Evolutionary conservation across 768 basidiomycete genomes (phyloP).

Genomic region (Boletus sensibilis): DNA sequence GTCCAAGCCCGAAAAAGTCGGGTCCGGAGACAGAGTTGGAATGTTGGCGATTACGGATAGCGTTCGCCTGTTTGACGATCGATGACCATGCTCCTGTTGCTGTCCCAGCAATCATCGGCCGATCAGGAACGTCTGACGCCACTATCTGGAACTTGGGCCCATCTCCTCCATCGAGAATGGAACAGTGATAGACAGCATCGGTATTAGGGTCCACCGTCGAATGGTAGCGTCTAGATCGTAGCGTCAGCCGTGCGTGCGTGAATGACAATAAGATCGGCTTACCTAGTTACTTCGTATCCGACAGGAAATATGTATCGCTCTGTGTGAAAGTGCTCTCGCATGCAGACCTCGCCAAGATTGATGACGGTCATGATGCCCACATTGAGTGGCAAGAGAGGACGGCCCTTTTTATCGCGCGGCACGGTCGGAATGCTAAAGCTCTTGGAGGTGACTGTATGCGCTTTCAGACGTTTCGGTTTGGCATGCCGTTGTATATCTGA

Average conservation of each 20-base stretch:
- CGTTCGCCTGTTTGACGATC: slow-evolving; percentile 81
- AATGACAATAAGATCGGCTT: slow-evolving; percentile 17
- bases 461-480: slow-evolving; percentile 77
- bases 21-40: slow-evolving; percentile 87
- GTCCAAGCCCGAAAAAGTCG: slow-evolving; percentile 84
- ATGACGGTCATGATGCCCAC: slow-evolving; percentile 88
- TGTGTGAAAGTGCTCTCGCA: slow-evolving; percentile 83
- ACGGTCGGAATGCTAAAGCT: slow-evolving; percentile 77
- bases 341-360: slow-evolving; percentile 70
- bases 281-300: slow-evolving; percentile 82
- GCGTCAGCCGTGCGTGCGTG: slow-evolving; percentile 1
- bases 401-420: slow-evolving; percentile 67
- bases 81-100: slow-evolving; percentile 86
- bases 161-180: slow-evolving; percentile 81
- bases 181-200: slow-evolving; percentile 78
- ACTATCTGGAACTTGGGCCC: slow-evolving; percentile 85
- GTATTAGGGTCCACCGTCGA: slow-evolving; percentile 66
- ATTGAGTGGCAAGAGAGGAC: slow-evolving; percentile 73
- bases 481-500: slow-evolving; percentile 40
- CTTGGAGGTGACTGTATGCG: slow-evolving; percentile 77
- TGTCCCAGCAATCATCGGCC: slow-evolving; percentile 78
- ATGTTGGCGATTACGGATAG: slow-evolving; percentile 76
- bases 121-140: slow-evolving; percentile 66
- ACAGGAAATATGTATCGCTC: slow-evolving; percentile 89
- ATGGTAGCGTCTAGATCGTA: slow-evolving; percentile 60